Conservation (phyloP, 768 basidiomycete genomes). For the Tremella mesenterica region DNA sequence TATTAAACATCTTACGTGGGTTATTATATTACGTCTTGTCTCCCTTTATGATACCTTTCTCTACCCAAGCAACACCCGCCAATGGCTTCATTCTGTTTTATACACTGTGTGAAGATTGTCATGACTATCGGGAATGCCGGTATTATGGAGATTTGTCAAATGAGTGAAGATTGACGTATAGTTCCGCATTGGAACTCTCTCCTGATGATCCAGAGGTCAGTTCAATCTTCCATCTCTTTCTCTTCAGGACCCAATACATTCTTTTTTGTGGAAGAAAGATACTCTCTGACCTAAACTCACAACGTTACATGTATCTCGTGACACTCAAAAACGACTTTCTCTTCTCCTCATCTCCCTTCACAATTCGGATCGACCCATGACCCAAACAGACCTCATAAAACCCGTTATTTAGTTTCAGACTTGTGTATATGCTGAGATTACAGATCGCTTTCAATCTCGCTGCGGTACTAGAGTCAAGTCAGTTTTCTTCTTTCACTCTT, state of each 20-base stretch:
- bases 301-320: too few relatives aligned
- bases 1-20: constrained; percentile 43
- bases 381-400: too few relatives aligned
- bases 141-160: not conserved
- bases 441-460: constrained; percentile 45
- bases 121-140: too few relatives aligned
- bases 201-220: constrained; percentile 43
- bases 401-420: too few relatives aligned
- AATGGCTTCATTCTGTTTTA: too few relatives aligned
- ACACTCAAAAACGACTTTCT: too few relatives aligned
- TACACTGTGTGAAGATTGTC: too few relatives aligned
- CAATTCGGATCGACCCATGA: too few relatives aligned
- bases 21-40: not conserved
- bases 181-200: constrained; percentile 34
- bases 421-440: constrained; percentile 1
- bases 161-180: constrained; percentile 4
- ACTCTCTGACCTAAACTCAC: not conserved
- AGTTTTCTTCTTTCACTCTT: constrained; percentile 1
- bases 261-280: not conserved
- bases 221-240: too few relatives aligned
- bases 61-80: too few relatives aligned
- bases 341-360: too few relatives aligned
- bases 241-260: too few relatives aligned
- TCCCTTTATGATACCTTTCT: not conserved
- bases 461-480: constrained; percentile 42